phyloP scores from a whole-genome alignment of 2,329 filamentous ascomycete species.

The Ramularia endophylla region DNA sequence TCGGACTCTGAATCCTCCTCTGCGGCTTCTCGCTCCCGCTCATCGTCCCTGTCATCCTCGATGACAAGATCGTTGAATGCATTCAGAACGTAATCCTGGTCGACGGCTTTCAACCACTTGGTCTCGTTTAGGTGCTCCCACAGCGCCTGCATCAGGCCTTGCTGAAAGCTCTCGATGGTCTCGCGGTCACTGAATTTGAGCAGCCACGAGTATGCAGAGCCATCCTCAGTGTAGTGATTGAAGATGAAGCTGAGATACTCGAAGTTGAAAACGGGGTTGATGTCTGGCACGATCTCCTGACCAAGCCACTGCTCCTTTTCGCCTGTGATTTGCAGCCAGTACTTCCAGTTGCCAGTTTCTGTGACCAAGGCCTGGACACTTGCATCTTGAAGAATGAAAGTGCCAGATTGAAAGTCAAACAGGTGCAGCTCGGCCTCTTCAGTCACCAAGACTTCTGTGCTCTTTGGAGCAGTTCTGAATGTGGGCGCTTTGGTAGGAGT shows the following conservation, averaged over 20 bases:
- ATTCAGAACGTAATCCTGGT: constrained; percentile 90
- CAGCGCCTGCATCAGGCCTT: constrained; percentile 87
- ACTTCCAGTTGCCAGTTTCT: constrained; percentile 86
- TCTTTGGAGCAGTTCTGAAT: constrained; percentile 56
- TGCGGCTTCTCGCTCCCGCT: constrained; percentile 49
- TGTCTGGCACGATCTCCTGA: constrained; percentile 77
- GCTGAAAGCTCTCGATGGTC: constrained; percentile 79
- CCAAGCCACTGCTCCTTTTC: constrained; percentile 78
- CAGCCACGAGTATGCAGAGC: constrained; percentile 91
- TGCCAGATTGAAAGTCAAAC: constrained; percentile 81
- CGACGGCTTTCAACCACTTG: constrained; percentile 90
- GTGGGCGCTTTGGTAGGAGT: constrained; percentile 56
- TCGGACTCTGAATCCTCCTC: constrained; percentile 50
- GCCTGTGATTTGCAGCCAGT: constrained; percentile 84
- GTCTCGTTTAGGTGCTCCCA: constrained; percentile 95
- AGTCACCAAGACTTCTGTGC: constrained; percentile 65
- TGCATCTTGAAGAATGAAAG: constrained; percentile 75
- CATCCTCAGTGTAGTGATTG: constrained; percentile 87
- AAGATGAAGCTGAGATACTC: constrained; percentile 99
- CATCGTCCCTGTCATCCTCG: constrained; percentile 64
- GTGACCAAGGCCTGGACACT: constrained; percentile 72
- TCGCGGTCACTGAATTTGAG: constrained; percentile 82
- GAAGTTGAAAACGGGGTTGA: constrained; percentile 98
- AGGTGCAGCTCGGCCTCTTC: constrained; percentile 83
- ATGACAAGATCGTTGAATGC: constrained; percentile 92